Evolutionary conservation across 495 filamentous ascomycete genomes (phyloP).

Genomic region (Tuber melanosporum): DNA sequence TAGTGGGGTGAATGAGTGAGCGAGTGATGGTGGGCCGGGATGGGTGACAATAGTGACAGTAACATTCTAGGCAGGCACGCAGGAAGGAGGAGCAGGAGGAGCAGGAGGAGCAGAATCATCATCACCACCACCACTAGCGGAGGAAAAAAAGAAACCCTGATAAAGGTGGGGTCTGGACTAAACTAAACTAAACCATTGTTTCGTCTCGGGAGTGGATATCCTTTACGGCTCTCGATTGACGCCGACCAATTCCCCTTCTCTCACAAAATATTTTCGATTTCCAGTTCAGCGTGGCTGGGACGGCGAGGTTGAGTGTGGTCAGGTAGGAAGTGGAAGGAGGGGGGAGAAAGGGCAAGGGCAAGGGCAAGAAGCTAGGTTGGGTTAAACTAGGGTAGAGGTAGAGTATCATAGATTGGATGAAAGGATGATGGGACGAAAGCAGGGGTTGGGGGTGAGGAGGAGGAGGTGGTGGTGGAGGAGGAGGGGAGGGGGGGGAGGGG

Average conservation of each 20-base stretch:
- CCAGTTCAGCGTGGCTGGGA: not conserved
- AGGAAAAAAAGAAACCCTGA: not conserved
- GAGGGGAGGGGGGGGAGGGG: slow-evolving; percentile 22
- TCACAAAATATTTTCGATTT: not conserved
- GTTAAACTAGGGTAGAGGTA: not conserved
- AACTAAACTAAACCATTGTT: not conserved
- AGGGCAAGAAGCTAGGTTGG: not conserved
- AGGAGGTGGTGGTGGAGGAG: slow-evolving; percentile 15
- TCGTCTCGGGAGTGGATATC: slow-evolving; percentile 1
- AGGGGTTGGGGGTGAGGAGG: slow-evolving; percentile 7
- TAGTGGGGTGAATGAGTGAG: not conserved
- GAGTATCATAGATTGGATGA: not conserved
- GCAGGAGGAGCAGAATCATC: not conserved
- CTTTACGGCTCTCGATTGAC: not conserved
- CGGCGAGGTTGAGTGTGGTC: not conserved
- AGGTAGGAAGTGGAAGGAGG: not conserved
- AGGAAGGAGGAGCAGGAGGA: not conserved
- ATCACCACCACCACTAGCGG: not conserved
- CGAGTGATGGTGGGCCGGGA: not conserved
- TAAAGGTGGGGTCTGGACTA: not conserved
- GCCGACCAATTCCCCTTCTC: not conserved
- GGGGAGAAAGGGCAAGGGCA: not conserved
- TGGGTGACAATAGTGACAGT: not conserved
- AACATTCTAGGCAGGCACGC: not conserved
- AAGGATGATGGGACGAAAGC: not conserved